phyloP scores from a whole-genome alignment of 2,329 filamentous ascomycete species.

The Neonectria ditissima region DNA sequence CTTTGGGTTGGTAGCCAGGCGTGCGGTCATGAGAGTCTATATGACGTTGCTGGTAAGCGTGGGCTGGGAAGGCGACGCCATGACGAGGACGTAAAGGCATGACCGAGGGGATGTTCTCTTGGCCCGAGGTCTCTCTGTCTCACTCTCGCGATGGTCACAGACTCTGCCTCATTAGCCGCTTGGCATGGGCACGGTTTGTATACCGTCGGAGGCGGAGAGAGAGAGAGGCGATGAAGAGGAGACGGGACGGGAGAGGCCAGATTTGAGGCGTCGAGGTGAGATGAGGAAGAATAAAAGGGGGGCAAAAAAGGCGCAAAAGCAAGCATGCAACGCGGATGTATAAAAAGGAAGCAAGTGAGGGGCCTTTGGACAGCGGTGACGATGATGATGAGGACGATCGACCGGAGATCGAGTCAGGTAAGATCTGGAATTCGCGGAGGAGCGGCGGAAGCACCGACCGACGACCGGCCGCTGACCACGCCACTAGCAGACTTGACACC shows the following conservation, averaged over 20 bases:
- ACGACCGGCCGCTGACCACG: slow-evolving; percentile 19
- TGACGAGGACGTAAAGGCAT: slow-evolving; percentile 53
- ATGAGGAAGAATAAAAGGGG: neutral
- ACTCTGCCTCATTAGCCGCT: slow-evolving; percentile 20
- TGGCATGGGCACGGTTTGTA: slow-evolving; percentile 17
- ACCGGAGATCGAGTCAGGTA: slow-evolving; percentile 26
- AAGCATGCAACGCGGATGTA: neutral
- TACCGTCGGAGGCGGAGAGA: neutral
- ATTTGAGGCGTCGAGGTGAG: slow-evolving; percentile 18
- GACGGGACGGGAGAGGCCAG: neutral
- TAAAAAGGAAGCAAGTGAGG: neutral
- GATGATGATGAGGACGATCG: slow-evolving; percentile 16
- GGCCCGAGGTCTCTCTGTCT: neutral
- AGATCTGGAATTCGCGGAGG: slow-evolving; percentile 22
- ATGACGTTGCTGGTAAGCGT: slow-evolving; percentile 49
- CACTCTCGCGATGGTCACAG: slow-evolving; percentile 10
- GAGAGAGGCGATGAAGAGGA: neutral
- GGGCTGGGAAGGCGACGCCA: slow-evolving; percentile 44
- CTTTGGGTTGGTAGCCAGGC: slow-evolving; percentile 76
- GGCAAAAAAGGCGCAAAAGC: neutral
- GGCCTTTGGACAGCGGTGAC: slow-evolving; percentile 5
- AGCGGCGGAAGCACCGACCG: slow-evolving; percentile 15
- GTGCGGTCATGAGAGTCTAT: slow-evolving; percentile 67
- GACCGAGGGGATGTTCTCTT: slow-evolving; percentile 17
- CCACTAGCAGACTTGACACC: slow-evolving; percentile 16